Evolutionary conservation across 768 basidiomycete species (phyloP), one percentile per base, ranked within the genome.

Genomic region (Coprinellus micaceus): DNA sequence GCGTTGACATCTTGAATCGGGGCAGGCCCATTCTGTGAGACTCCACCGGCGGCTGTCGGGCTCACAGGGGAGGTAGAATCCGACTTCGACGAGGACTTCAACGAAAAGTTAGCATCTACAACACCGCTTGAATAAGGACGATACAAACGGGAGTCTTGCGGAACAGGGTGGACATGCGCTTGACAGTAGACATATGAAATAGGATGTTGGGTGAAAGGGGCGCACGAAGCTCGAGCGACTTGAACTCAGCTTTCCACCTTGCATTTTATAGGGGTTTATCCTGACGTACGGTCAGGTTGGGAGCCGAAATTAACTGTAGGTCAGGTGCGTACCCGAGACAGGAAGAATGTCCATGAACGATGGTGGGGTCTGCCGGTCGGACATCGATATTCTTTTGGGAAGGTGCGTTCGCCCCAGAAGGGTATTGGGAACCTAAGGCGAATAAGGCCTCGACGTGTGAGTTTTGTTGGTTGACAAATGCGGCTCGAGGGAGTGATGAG

Each of bases 111-210:
- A 24, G 44, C 21, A 24, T 46, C 9, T n/a, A 25, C n/a, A 25
- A 22, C 44, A 17, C 21, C 13, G 5, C 44, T 5, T 5, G 44
- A 25, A 22, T 25, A 46, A 15, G 1, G 44, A 46, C n/a, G 12
- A 26, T 29, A 37, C 39, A 26, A 7, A 4, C 1, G 1, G 12
- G 21, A 10, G 21, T 22, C 54, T 43, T 48, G 28, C 56, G 56
- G 49, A 57, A 57, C 17, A 57, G 13, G 3, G 56, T 57, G 36
- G 56, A 57, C 56, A 57, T 57, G 24, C 56, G 48, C 19, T 52
- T 50, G 22, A 57, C 29, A 17, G 52, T 43, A 21, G 26, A 17
- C 24, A 17, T 49, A 4, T 13, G 44, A 13, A n/a, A 13, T 21
- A 24, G 25, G 44, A 10, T 43, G 39, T 17, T 24, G 15, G 19